Base-by-base conservation (phyloP, 176 grass and related monocot genomes). In the Pontederia crassipes region DNA sequence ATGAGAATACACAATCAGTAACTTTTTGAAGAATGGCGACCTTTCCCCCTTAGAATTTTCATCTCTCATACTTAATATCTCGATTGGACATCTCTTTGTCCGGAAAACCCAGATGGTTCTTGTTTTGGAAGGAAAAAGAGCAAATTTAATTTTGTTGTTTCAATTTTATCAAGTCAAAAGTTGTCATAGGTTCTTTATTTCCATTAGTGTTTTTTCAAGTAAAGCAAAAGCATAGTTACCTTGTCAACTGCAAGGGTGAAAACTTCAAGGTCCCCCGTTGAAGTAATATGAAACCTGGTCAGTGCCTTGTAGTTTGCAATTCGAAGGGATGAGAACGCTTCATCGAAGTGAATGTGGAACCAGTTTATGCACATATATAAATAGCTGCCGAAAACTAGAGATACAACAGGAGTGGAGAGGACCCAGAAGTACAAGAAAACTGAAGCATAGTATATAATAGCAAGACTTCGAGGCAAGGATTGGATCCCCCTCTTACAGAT, bases 371-470 rank as follows among this genome's bases (percentile, higher is more conserved):
- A 98, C 18, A 98, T 54, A 46, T 98, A 98, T 16, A 98, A 47
- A 83, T 98, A 98, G 77, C 81, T 98, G 35, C 94, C 88, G 50
- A 98, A 98, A 49, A 98, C 77, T 57, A 98, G 51, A 6, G 88
- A 98, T 29, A 98, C 94, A 3, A 98, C 65, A 15, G 94, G 94
- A n/a, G 94, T 98, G 7, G 94, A 98, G 46, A 98, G 66, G 29
- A 98, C 94, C 88, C 94, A 98, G 62, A 98, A 98, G 57, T 93
- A 98, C 12, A 85, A 65, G 67, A 98, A 98, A 50, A 98, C 85
- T 2, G 79, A 98, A 8, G 70, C 77, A 2, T 98, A 98, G 61
- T 98, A 98, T 52, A 98, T 98, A 55, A 93, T 86, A 50, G 94
- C 84, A 24, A 81, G 84, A 70, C 94, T 82, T 2, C 94, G 74